A percentile compares a stretch with the other conserved stretches of the same genome.
phyloP scores from a whole-genome alignment of 2,329 filamentous ascomycete genomes.

The Cladobotryum mycophilum region DNA sequence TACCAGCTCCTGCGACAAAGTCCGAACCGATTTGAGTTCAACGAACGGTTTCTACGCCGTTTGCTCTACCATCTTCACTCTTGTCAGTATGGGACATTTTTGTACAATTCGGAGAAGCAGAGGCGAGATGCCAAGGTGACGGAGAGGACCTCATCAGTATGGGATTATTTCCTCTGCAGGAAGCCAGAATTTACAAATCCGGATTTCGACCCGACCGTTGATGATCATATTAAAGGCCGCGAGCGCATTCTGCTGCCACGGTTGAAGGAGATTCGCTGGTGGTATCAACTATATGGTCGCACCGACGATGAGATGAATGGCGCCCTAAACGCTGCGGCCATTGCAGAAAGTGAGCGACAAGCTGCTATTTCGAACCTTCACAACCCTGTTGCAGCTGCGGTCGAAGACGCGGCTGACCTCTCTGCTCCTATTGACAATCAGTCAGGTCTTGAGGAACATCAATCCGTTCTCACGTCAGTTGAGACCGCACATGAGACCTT shows the following conservation, averaged over 20 bases:
- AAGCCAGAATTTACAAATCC: conserved; percentile 76
- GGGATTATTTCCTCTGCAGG: conserved; percentile 88
- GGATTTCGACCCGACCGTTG: conserved; percentile 65
- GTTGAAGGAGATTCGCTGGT: conserved; percentile 80
- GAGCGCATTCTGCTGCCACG: conserved; percentile 81
- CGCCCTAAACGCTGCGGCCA: conserved; percentile 47
- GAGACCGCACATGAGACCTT: conserved; percentile 51
- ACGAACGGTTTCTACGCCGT: conserved; percentile 83
- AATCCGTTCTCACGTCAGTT: conserved; percentile 52
- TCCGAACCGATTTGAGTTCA: conserved; percentile 89
- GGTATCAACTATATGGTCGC: conserved; percentile 80
- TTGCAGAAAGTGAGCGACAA: conserved; percentile 39
- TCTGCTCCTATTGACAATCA: conserved; percentile 23
- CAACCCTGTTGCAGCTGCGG: conserved; percentile 21
- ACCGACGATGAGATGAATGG: conserved; percentile 92
- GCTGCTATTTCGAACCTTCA: conserved; percentile 31
- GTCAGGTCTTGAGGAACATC: conserved; percentile 32
- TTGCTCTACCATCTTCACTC: conserved; percentile 91
- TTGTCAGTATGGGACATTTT: conserved; percentile 93
- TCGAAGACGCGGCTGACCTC: conserved; percentile 22
- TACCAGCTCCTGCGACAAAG: conserved; percentile 85
- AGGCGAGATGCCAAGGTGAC: conserved; percentile 62
- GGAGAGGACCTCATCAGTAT: conserved; percentile 77
- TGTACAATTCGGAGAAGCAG: conserved; percentile 92
- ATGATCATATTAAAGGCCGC: conserved; percentile 72